Evolutionary conservation across 495 filamentous ascomycete species (phyloP).

Genomic region (Amniculicola lignicola): DNA sequence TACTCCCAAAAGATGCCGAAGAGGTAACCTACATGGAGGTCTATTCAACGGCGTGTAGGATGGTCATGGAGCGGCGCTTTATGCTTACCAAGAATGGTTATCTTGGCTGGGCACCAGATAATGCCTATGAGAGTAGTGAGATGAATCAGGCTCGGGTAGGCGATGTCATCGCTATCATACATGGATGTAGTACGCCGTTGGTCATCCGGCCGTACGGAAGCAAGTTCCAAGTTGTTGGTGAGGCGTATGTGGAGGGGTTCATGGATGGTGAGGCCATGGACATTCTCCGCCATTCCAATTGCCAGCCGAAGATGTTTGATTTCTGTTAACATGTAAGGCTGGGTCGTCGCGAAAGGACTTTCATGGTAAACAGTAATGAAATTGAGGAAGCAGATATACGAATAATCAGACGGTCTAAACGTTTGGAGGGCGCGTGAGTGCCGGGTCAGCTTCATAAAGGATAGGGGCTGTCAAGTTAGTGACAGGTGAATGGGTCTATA

Average conservation of each 20-base stretch:
- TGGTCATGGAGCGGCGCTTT: neutral
- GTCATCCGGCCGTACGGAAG: neutral
- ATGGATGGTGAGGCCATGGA: slow-evolving; percentile 10
- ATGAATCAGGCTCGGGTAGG: neutral
- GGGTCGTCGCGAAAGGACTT: too few relatives aligned
- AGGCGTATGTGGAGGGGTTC: slow-evolving; percentile 3
- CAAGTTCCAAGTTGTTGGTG: slow-evolving; percentile 1
- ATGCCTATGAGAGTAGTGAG: neutral
- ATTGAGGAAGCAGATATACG: too few relatives aligned
- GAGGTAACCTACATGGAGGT: slow-evolving; percentile 1
- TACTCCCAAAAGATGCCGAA: neutral
- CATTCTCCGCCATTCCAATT: too few relatives aligned
- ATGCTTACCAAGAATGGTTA: neutral
- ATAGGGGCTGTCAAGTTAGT: too few relatives aligned
- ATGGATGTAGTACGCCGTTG: slow-evolving; percentile 5
- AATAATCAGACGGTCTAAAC: too few relatives aligned
- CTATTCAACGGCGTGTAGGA: neutral
- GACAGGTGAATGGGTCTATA: too few relatives aligned
- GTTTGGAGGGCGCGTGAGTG: too few relatives aligned
- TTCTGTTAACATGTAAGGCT: too few relatives aligned
- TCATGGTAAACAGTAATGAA: too few relatives aligned
- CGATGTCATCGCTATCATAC: neutral
- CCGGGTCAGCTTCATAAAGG: too few relatives aligned
- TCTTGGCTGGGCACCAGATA: slow-evolving; percentile 6
- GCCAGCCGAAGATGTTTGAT: too few relatives aligned